Evolutionary conservation across 345 rosid genomes (phyloP).

Genomic region (Murraya paniculata): DNA sequence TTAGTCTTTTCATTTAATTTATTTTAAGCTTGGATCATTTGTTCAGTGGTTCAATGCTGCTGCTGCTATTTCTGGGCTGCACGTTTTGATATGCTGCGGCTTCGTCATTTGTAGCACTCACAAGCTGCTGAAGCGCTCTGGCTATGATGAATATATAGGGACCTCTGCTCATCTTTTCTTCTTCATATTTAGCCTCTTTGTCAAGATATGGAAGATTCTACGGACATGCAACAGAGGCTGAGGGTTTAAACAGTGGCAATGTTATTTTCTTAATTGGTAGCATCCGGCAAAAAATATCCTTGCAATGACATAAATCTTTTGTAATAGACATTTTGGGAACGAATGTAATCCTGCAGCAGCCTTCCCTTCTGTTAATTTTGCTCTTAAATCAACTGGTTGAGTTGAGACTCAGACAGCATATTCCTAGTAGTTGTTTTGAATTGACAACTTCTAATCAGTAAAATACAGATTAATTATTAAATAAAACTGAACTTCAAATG

Average conservation of each 20-base stretch:
- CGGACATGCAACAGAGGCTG: neutral
- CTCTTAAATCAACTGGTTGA: neutral
- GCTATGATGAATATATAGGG: too few species aligned
- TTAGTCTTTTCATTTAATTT: too few species aligned
- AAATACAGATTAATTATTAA: neutral
- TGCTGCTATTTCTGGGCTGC: too few species aligned
- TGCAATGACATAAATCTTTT: neutral
- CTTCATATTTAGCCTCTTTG: neutral
- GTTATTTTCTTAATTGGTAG: neutral
- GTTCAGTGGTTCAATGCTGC: too few species aligned
- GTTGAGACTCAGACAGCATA: neutral
- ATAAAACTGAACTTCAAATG: neutral
- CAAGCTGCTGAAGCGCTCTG: too few species aligned
- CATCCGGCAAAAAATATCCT: neutral
- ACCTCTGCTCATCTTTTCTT: neutral
- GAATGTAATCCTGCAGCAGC: neutral
- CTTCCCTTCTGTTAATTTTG: neutral
- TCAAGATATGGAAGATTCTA: neutral
- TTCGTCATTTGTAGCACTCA: too few species aligned
- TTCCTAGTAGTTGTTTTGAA: neutral
- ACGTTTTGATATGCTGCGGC: too few species aligned
- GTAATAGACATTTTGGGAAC: neutral
- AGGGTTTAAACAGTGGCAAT: neutral
- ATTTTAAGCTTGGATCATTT: too few species aligned
- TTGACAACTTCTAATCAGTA: neutral